Evolutionary conservation across 257 asterid species (phyloP).

Genomic region (Fraxinus americana): DNA sequence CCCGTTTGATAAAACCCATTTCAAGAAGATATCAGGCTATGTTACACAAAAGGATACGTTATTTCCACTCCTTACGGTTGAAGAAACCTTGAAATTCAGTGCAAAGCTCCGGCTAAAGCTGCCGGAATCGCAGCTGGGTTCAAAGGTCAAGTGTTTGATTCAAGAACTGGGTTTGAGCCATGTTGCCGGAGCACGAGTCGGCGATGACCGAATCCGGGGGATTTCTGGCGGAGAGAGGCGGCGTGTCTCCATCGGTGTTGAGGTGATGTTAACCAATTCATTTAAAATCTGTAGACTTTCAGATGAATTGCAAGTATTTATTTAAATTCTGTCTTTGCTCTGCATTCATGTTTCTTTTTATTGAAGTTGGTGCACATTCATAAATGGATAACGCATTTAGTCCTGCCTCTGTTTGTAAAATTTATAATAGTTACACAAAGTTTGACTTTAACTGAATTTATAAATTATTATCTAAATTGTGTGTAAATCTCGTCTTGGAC

Average conservation of each 20-base stretch:
- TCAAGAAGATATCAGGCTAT: slow-evolving; percentile 79
- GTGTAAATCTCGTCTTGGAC: neutral
- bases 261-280: slow-evolving; percentile 24
- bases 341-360: too few relatives aligned
- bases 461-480: too few relatives aligned
- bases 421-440: too few relatives aligned
- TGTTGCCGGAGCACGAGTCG: slow-evolving; percentile 61
- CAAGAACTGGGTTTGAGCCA: slow-evolving; percentile 74
- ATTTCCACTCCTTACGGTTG: slow-evolving; percentile 78
- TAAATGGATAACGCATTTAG: too few relatives aligned
- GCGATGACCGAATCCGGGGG: slow-evolving; percentile 77
- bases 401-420: too few relatives aligned
- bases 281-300: neutral
- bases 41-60: slow-evolving; percentile 81
- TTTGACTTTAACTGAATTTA: too few relatives aligned
- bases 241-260: slow-evolving; percentile 94
- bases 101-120: slow-evolving; percentile 65
- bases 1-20: slow-evolving; percentile 56
- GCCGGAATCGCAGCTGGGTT: slow-evolving; percentile 41
- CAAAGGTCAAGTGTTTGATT: slow-evolving; percentile 52
- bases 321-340: too few relatives aligned
- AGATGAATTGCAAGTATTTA: too few relatives aligned
- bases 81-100: slow-evolving; percentile 68
- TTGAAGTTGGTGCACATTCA: too few relatives aligned
- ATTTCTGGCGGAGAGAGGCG: slow-evolving; percentile 94